These are phyloP conservation scores for Brassica carinata DNA, from an alignment of 345 rosid genomes.

Conservation along the genomic window DNA sequence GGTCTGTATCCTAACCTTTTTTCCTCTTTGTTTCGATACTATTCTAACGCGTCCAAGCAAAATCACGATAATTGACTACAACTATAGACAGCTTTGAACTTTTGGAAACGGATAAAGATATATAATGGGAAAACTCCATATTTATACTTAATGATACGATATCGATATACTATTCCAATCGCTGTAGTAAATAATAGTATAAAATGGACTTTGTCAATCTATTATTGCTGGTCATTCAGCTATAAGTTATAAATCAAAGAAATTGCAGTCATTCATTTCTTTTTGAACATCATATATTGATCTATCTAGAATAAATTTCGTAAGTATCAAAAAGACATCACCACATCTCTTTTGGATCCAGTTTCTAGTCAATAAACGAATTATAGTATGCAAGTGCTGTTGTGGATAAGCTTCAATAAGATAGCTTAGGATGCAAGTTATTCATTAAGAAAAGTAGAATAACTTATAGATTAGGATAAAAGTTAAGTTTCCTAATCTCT, in stretches of 20 bases:
- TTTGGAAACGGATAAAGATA: constrained; percentile 27
- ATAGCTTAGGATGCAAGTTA: too few relatives aligned
- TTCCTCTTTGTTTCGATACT: constrained; percentile 5
- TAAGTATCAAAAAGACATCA: too few relatives aligned
- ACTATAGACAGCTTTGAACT: constrained; percentile 35
- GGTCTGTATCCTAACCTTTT: neutral
- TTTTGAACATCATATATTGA: neutral
- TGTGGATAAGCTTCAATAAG: too few relatives aligned
- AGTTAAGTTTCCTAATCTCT: too few relatives aligned
- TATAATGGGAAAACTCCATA: constrained; percentile 19
- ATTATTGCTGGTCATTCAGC: neutral
- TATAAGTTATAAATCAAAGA: neutral
- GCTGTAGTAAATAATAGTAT: neutral
- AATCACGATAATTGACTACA: constrained; percentile 29
- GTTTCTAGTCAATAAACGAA: too few relatives aligned
- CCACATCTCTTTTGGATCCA: too few relatives aligned
- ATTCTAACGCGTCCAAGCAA: constrained; percentile 25
- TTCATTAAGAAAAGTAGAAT: too few relatives aligned
- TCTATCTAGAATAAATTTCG: too few relatives aligned
- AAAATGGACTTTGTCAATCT: neutral
- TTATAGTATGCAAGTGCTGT: too few relatives aligned
- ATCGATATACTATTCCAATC: neutral
- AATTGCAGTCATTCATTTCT: neutral
- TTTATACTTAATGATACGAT: constrained; percentile 10
- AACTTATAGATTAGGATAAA: too few relatives aligned